Base-by-base conservation (phyloP, 768 basidiomycete species). In the Kwoniella newhampshirensis region DNA sequence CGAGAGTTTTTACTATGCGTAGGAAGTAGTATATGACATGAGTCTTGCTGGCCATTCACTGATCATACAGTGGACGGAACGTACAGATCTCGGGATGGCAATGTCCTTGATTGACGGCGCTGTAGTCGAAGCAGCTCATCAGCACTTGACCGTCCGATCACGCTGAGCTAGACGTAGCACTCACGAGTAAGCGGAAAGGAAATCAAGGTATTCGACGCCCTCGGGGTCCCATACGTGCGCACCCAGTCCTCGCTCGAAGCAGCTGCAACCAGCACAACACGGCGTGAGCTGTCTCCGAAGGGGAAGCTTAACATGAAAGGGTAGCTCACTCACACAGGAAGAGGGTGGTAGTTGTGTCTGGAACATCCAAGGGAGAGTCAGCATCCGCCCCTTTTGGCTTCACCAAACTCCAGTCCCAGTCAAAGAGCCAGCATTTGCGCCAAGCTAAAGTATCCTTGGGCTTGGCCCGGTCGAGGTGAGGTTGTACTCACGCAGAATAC, bases 151-250 rank as follows among this genome's bases (percentile, higher is more conserved):
- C 18, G 51, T 17, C 12, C 42, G 27, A 25, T 15, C 18, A 30
- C 21, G 5, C 3, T 30, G 44, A 18, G 39, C 46, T 21, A 30
- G 21, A 15, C 26, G 26, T 17, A 50, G 17, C 17, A 80, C 87
- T 80, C 75, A 93, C 89, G 90, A 93, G 79, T 98, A 98, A 26
- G 96, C 96, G 42, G 90, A 89, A 18, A 99, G 82, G 89, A 97
- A 96, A 72, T 99, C 96, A 61, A 97, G 91, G 78, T 96, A 99
- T 73, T 92, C 88, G 49, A 84, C 86, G 62, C 92, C 93, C 81
- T 94, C 92, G 2, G 87, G 88, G 74, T 96, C 93, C 88, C 89
- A 94, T 28, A 69, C 57, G 26, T 63, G 60, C n/a, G 89, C 91
- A 40, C 94, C 96, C 60, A 83, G 82, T 20, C 88, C 94, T 42